Percentiles rank a stretch among this genome's conserved stretches.
Conservation (phyloP, 2,329 filamentous ascomycete species). For the Capronia americana region DNA sequence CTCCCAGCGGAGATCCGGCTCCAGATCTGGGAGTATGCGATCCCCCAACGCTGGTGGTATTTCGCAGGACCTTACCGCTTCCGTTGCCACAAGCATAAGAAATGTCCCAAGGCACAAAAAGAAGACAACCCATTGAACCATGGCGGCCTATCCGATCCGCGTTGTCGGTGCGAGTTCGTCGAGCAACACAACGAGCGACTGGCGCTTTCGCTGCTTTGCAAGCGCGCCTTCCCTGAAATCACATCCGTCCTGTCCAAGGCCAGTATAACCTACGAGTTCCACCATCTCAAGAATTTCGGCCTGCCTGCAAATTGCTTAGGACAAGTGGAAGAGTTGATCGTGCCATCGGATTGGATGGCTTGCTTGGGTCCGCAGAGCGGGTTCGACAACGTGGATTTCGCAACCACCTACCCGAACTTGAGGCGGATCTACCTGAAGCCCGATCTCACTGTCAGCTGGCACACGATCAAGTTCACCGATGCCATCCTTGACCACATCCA, state of each 20-base stretch:
- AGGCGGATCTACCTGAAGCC: background rate
- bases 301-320: background rate
- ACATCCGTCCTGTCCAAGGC: conserved; percentile 6
- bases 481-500: background rate
- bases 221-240: background rate
- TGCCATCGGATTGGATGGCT: background rate
- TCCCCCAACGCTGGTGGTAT: background rate
- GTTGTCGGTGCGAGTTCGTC: background rate
- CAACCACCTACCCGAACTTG: background rate
- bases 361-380: background rate
- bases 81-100: background rate
- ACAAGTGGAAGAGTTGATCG: background rate
- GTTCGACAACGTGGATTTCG: background rate
- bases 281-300: background rate
- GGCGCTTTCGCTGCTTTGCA: background rate
- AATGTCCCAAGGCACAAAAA: background rate
- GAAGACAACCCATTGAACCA: background rate
- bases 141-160: background rate
- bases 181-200: background rate
- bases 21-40: background rate
- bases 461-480: background rate
- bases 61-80: background rate
- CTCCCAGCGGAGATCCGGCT: background rate
- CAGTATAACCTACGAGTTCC: conserved; percentile 1
- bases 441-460: background rate